Percentiles rank a stretch among this genome's conserved stretches.
phyloP scores from a whole-genome alignment of 192 early-diverging fungal species.

The Diversispora epigaea region DNA sequence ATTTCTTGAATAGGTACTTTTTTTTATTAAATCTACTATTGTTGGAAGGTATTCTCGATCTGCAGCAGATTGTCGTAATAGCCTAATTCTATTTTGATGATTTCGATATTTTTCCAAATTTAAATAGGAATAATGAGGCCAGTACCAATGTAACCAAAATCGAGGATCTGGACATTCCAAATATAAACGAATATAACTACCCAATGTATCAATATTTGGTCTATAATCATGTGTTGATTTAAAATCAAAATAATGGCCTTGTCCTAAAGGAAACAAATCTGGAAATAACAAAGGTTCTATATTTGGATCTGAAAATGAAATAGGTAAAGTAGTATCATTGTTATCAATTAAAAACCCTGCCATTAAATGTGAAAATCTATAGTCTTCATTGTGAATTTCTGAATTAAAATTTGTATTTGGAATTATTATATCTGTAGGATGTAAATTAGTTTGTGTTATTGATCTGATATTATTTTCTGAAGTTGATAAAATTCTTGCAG shows the following conservation, averaged over 20 bases:
- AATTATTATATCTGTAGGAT: neutral
- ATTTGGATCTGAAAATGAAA: neutral
- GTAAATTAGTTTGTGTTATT: neutral
- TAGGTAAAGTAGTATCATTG: neutral
- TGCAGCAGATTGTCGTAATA: too few relatives aligned
- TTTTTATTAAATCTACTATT: too few relatives aligned
- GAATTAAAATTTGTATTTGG: neutral
- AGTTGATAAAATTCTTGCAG: too few relatives aligned
- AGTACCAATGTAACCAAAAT: neutral
- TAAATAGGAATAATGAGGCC: too few relatives aligned
- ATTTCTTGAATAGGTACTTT: too few relatives aligned
- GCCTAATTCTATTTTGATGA: too few relatives aligned
- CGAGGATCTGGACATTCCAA: neutral
- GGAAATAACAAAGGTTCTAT: conserved; percentile 9
- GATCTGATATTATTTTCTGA: too few relatives aligned
- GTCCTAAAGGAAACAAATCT: conserved; percentile 8
- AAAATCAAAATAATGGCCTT: conserved; percentile 4
- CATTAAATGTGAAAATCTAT: neutral
- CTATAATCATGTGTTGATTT: neutral
- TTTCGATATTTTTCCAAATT: too few relatives aligned
- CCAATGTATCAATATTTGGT: neutral
- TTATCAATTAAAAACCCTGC: neutral
- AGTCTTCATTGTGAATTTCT: conserved; percentile 23
- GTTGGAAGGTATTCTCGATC: too few relatives aligned
- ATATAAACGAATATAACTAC: neutral